These are phyloP conservation scores for Leccinum subtestaceum DNA, from an alignment of 768 basidiomycete genomes.

Conservation along the genomic window DNA sequence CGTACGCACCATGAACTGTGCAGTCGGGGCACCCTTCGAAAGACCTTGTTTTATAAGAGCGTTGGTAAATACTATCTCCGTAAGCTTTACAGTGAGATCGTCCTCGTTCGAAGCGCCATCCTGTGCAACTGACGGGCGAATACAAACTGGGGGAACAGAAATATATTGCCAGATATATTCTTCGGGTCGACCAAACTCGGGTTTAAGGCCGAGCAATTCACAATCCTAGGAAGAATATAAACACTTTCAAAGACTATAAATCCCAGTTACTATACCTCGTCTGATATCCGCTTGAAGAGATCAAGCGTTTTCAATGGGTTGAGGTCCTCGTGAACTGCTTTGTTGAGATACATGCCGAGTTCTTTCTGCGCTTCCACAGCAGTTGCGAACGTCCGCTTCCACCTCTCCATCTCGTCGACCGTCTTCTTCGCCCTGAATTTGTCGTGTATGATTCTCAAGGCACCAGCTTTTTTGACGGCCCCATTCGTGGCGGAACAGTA, in stretches of 20 bases:
- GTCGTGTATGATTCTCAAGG: slow-evolving; percentile 96
- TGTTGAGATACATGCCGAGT: slow-evolving; percentile 77
- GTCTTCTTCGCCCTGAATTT: slow-evolving; percentile 95
- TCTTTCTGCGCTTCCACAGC: slow-evolving; percentile 89
- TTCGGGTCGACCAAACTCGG: slow-evolving; percentile 87
- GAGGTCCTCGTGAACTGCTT: slow-evolving; percentile 87
- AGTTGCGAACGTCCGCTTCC: slow-evolving; percentile 75
- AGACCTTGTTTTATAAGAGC: slow-evolving; percentile 89
- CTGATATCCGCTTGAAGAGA: slow-evolving; percentile 87
- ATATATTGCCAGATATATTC: slow-evolving; percentile 99
- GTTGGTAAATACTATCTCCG: slow-evolving; percentile 95
- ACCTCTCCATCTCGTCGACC: slow-evolving; percentile 82
- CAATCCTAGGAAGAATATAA: slow-evolving; percentile 65
- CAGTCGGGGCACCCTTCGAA: slow-evolving; percentile 81
- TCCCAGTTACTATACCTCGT: slow-evolving; percentile 56
- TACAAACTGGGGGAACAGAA: slow-evolving; percentile 96
- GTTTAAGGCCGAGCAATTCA: slow-evolving; percentile 88
- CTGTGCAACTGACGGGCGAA: slow-evolving; percentile 94
- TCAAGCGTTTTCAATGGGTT: slow-evolving; percentile 93
- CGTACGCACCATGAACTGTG: slow-evolving; percentile 75
- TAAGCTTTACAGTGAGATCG: slow-evolving; percentile 94
- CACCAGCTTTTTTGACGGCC: slow-evolving; percentile 92
- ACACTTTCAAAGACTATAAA: neutral
- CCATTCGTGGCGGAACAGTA: slow-evolving; percentile 94
- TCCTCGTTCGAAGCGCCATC: slow-evolving; percentile 99